Evolutionary conservation across 2,329 filamentous ascomycete genomes (phyloP).

Genomic region (Sporothrix schenckii): DNA sequence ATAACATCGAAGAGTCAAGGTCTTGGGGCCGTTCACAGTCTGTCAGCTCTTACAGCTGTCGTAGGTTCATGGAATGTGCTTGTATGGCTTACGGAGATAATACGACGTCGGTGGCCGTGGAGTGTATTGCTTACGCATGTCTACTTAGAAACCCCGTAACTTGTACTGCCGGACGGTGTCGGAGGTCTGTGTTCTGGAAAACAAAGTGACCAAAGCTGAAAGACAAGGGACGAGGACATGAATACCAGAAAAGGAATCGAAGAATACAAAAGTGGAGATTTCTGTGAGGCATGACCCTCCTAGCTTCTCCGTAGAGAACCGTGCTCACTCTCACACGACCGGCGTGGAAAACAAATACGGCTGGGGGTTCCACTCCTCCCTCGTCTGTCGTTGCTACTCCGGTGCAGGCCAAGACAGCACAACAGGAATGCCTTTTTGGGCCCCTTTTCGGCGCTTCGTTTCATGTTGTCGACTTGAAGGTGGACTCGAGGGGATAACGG

Average conservation of each 20-base stretch:
- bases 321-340: slow-evolving; percentile 26
- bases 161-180: neutral
- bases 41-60: neutral
- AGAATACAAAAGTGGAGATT: slow-evolving; percentile 11
- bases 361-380: slow-evolving; percentile 20
- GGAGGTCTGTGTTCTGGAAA: slow-evolving; percentile 38
- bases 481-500: neutral
- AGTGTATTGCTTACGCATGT: neutral
- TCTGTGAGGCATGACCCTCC: neutral
- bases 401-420: neutral
- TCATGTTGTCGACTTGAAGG: slow-evolving; percentile 24
- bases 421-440: neutral
- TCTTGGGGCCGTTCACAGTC: neutral
- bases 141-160: neutral
- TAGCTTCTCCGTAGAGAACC: neutral
- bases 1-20: slow-evolving; percentile 2
- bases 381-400: slow-evolving; percentile 13
- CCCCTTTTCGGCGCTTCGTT: slow-evolving; percentile 25
- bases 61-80: neutral
- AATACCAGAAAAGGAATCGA: neutral
- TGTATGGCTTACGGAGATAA: neutral
- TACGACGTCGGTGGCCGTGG: neutral
- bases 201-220: slow-evolving; percentile 37
- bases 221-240: neutral
- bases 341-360: slow-evolving; percentile 13